A percentile compares a stretch with the other conserved stretches of the same genome.
Evolutionary conservation across 2,329 filamentous ascomycete genomes (phyloP).

Genomic region (Pseudogymnoascus sp.): DNA sequence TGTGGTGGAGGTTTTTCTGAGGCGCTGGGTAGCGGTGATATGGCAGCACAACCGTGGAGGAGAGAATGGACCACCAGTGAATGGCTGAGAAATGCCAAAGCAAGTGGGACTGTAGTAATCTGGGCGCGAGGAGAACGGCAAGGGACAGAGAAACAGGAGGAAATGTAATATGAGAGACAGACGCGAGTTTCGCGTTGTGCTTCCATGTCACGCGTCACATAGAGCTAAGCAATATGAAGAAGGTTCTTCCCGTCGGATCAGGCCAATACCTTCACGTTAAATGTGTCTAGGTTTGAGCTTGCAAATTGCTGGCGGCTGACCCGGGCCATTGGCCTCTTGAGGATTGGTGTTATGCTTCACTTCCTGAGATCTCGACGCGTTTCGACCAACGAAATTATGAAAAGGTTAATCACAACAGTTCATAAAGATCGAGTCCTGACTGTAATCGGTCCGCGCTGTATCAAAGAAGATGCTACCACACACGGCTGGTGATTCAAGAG

Average conservation of each 20-base stretch:
- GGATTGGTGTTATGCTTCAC: not conserved
- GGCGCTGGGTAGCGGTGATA: not conserved
- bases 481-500: not conserved
- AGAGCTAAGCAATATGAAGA: not conserved
- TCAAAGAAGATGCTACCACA: not conserved
- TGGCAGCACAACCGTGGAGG: not conserved
- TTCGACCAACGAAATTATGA: not conserved
- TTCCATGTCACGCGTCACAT: conserved; percentile 1
- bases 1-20: conserved; percentile 92
- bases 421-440: not conserved
- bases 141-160: not conserved
- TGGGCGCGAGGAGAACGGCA: not conserved
- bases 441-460: not conserved
- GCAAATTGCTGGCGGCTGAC: not conserved
- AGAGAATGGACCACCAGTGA: not conserved
- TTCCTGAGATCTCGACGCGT: not conserved
- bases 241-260: not conserved
- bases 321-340: not conserved
- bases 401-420: not conserved
- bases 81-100: not conserved
- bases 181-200: not conserved
- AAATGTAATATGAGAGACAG: not conserved
- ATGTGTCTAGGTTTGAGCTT: not conserved
- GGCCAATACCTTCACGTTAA: not conserved
- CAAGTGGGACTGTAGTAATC: not conserved